A percentile compares a stretch with the other conserved stretches of the same genome.
phyloP scores from a whole-genome alignment of 2,329 filamentous ascomycete genomes.

The Clarireedia paspali region DNA sequence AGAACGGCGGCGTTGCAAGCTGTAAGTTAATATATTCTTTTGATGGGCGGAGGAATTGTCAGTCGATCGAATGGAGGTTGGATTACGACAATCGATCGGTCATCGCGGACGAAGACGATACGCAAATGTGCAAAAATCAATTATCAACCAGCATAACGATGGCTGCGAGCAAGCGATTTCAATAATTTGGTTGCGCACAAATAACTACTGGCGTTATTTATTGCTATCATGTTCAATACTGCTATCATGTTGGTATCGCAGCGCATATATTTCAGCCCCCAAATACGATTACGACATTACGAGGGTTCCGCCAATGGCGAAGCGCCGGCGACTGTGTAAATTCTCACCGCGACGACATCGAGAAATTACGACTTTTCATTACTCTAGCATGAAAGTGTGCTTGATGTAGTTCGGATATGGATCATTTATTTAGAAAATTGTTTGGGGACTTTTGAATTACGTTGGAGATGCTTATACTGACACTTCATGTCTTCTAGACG shows the following conservation, averaged over 20 bases:
- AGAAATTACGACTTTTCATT: too few relatives aligned
- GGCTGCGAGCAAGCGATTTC: background rate
- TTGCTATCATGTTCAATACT: constrained; percentile 3
- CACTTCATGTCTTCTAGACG: constrained; percentile 54
- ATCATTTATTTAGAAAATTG: background rate
- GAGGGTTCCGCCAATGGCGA: background rate
- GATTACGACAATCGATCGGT: constrained; percentile 15
- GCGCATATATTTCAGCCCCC: constrained; percentile 16
- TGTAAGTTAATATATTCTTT: constrained; percentile 47
- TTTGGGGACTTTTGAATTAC: background rate
- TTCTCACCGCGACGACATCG: too few relatives aligned
- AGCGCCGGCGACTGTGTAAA: background rate
- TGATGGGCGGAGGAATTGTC: constrained; percentile 5
- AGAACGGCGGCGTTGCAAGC: constrained; percentile 72
- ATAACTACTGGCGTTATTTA: background rate
- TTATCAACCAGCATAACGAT: background rate
- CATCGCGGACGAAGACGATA: constrained; percentile 6
- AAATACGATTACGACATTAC: background rate
- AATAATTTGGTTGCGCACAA: background rate
- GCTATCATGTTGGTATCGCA: constrained; percentile 7
- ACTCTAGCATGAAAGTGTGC: too few relatives aligned
- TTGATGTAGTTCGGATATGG: too few relatives aligned
- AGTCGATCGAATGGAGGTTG: constrained; percentile 6
- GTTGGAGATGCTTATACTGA: constrained; percentile 16
- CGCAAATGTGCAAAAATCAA: background rate